Base-by-base conservation (phyloP, 2,329 filamentous ascomycete species). In the Botrytis pseudocinerea region DNA sequence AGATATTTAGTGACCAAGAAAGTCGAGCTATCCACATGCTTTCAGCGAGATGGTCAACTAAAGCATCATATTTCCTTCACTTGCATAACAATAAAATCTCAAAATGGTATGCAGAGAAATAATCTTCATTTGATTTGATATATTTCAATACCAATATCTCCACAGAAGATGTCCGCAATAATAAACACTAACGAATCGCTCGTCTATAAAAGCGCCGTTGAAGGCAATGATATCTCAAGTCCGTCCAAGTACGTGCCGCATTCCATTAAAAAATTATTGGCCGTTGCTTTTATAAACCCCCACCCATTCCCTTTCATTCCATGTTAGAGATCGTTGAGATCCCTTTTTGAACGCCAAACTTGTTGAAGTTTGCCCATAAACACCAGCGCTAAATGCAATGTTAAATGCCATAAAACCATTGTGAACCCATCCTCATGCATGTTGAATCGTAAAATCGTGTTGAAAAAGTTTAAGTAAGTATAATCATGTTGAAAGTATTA, bases 351-450 rank as follows among this genome's bases (percentile, higher is more conserved):
- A 80, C 79, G 77, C 79, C 77, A 78, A 78, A 80, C 78, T 76
- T 81, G 79, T 81, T 81, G 80, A 81, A 81, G 76, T 80, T 79
- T 78, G 75, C 73, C 77, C 77, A 38, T 35, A 73, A 78, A 79
- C 78, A 79, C 79, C 78, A 75, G 70, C 77, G 78, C 79, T 80
- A 79, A 75, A 80, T 81, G 79, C 78, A 79, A 77, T 74, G 71
- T 75, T 74, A 77, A 77, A 73, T 71, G 71, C 72, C 64, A 35
- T 60, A 76, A 44, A 64, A 66, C 65, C 61, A 70, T 57, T 65
- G 48, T 44, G 71, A 57, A 57, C 63, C 73, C 71, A 68, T 75
- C 71, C 65, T 69, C 68, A 72, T 76, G 74, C 69, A 77, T 79
- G 79, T 80, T 80, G 79, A 80, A 81, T 80, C 77, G 75, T 78